Evolutionary conservation across 495 filamentous ascomycete species (phyloP).

Genomic region (Evernia prunastri): DNA sequence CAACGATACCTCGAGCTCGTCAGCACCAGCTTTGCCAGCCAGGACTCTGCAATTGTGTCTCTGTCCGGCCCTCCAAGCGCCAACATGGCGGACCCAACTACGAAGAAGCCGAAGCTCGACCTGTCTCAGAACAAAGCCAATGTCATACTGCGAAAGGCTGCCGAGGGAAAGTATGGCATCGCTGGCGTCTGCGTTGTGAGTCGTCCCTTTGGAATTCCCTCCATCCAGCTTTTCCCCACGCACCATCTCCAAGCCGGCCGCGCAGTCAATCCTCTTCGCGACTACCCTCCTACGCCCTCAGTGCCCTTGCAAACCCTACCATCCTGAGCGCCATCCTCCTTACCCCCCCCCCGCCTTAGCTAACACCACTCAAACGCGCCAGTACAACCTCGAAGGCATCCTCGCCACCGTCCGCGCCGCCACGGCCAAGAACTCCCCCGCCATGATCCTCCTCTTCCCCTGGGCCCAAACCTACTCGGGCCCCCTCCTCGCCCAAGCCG

Average conservation of each 20-base stretch:
- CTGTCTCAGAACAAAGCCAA: constrained; percentile 54
- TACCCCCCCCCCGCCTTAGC: background rate
- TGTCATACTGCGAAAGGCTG: constrained; percentile 61
- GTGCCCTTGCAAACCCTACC: too few relatives aligned
- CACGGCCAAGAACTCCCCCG: constrained; percentile 63
- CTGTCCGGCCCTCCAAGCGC: background rate
- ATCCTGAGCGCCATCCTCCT: background rate
- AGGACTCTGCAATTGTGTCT: background rate
- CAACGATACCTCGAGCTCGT: background rate
- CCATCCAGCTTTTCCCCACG: background rate
- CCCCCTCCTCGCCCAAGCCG: constrained; percentile 56
- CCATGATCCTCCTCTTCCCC: constrained; percentile 81
- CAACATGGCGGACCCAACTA: constrained; percentile 1
- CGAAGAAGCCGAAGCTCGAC: constrained; percentile 4
- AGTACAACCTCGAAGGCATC: constrained; percentile 79
- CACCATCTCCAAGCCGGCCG: too few relatives aligned
- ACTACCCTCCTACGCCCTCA: background rate
- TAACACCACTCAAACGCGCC: background rate
- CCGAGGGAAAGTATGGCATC: constrained; percentile 59
- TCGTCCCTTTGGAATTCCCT: too few relatives aligned
- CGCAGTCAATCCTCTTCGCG: background rate
- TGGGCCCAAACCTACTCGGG: constrained; percentile 72
- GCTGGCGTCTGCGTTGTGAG: constrained; percentile 56
- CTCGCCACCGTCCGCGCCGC: constrained; percentile 73
- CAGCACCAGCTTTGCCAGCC: background rate